Base-by-base conservation (phyloP, 805 yeast genomes). In the Starmerella bombicola region DNA sequence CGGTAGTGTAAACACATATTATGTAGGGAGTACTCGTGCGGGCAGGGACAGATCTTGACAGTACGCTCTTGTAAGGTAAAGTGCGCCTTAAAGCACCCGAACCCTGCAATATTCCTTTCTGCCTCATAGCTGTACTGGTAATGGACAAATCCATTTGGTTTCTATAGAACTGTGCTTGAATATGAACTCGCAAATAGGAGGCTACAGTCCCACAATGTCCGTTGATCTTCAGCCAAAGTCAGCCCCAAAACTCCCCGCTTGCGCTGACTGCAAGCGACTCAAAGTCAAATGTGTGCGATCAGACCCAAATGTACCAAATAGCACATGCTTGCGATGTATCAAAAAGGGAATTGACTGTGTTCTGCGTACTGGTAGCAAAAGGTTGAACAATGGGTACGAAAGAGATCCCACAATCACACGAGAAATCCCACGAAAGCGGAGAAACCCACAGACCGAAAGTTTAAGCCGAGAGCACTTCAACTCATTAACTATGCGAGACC, bases 211-310 rank as follows among this genome's bases (percentile, higher is more conserved):
- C n/a, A n/a, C n/a, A n/a, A n/a, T n/a, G n/a, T n/a, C n/a, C 28
- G 13, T n/a, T 6, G 25, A 12, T 13, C n/a, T n/a, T 3, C 28
- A 28, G 18, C n/a, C 33, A 15, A 26, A 36, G 17, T 4, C 20
- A 7, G 34, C 33, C n/a, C 39, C 38, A 6, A 45, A 43, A 25
- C 30, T 28, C 3, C 42, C 51, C 4, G 67, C 67, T 8, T 63
- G 67, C 43, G 58, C 57, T 20, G 52, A 59, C 37, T 85, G 96
- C 55, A 93, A 88, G 53, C 58, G 80, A 0, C 67, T 83, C 37
- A 85, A 85, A 55, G 95, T 85, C 25, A 75, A 79, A 51, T 85
- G 96, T 59, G 74, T 79, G 6, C 91, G 94, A 0, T 65, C 78
- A 1, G 77, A 77, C 54, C 62, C 64, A 0, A 53, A 64, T 23